Base-by-base conservation (phyloP, 2,329 filamentous ascomycete genomes). In the Pestalotiopsis sp. region DNA sequence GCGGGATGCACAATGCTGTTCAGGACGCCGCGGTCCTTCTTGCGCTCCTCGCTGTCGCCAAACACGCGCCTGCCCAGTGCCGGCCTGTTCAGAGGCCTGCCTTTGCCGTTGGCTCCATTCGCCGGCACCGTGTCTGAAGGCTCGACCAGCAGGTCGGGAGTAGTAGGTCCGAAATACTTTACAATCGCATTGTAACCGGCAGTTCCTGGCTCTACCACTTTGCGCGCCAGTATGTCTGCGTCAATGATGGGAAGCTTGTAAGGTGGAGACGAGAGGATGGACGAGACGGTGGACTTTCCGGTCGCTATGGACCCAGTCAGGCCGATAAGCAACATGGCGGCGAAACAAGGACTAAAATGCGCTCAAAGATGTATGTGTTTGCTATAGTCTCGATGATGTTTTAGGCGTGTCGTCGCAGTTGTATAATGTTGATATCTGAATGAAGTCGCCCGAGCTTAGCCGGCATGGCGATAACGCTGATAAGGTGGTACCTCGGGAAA, bases 281-380 rank as follows among this genome's bases (percentile, higher is more conserved):
- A 86, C 36, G 96, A 97, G 67, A 98, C 94, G 73, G 95, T 99
- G 60, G 95, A 97, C 88, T 99, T 99, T 80, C 96, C 96, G 5
- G 96, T 99, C 70, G 96, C 96, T 78, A 99, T 98, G 70, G 95
- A 97, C 79, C 96, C 96, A 9, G 96, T 99, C 31, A 99, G 90
- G 68, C 96, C 96, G 75, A 99, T 94, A 76, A 99, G 90, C 63
- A 98, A 89, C 96, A 98, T 98, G 25, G 6, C 11, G 59, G 45
- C 1, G 45, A 52, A 4, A 1, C 17, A 2, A 52, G 17, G 17
- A 52, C 6, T n/a, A 9, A 2, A n/a, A 49, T 49, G 14, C 14
- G 14, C 14, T 7, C 41, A n/a, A 1, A 49, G 2, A 14, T 0
- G n/a, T 14, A 2, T 49, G 14, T 49, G n/a, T 1, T n/a, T 5